Base-by-base conservation (phyloP, 352 stramenopile genomes). In the Plasmopara viticola region DNA sequence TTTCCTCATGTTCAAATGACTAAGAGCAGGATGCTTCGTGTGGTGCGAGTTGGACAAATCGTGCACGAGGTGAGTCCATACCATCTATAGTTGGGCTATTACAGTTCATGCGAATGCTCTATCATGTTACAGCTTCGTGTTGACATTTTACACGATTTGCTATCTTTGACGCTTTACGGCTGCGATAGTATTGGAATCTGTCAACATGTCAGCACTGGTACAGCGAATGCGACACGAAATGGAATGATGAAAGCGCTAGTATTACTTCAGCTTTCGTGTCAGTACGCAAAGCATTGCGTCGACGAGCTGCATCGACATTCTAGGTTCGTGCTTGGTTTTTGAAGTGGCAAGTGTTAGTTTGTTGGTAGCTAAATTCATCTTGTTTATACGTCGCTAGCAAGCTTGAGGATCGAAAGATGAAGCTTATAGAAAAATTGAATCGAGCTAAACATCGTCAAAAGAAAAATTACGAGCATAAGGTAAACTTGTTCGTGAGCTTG, bases 241-340 rank as follows among this genome's bases (percentile, higher is more conserved):
- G 48, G 13, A 9, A 17, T 69, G 13, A 39, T 41, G 7, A 77
- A 70, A 51, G 59, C 60, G 4, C 48, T 80, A 6, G 37, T 61
- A 34, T 29, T 89, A 9, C 61, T 87, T 1, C 78, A 89, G 45
- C 48, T 89, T 25, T 71, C 78, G 2, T 86, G 76, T 14, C 78
- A 89, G 48, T 89, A 89, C 46, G 59, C 72, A n/a, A 49, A 53
- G 13, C 63, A 81, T 40, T 86, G 70, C 29, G 51, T 66, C 5
- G 42, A 60, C 2, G 37, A 57, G 8, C 59, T 89, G 6, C 52
- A 82, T 9, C 49, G 50, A 20, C 49, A 71, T 51, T 53, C 44
- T 2, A 69, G 56, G 78, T 85, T n/a, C 31, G 33, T 29, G 5
- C 14, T 18, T 9, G 2, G 39, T 12, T 28, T 38, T 25, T 25